Base-by-base conservation (phyloP, 164 flowering plant genomes). In the Nymphaea colorata region DNA sequence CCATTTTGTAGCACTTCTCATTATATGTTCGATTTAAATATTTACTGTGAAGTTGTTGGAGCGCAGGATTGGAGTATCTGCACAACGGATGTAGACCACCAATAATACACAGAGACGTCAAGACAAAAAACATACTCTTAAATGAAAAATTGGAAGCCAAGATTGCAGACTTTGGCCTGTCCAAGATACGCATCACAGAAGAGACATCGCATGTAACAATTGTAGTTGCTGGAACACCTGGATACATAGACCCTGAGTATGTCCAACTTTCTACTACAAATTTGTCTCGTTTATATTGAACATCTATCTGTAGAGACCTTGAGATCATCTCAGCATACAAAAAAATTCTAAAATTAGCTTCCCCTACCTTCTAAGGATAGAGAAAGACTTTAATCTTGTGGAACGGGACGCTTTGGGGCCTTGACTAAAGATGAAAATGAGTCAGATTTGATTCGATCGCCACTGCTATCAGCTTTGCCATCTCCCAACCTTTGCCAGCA, bases 91-190 rank as follows among this genome's bases (percentile, higher is more conserved):
- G 61, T 43, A 67, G 4, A 18, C 60, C 68, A 51, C 69, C 61
- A 4, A 67, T 67, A 5, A 67, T 67, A 16, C 69, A 67, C 18
- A 41, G 69, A 57, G 61, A 67, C 17, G 42, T 67, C 4, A 67
- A 67, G 43, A 67, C 61, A 18, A 8, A 61, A 6, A 67, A 67
- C 69, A 67, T 67, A 7, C 69, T 67, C 3, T 55, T 67, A 25
- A 53, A 67, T 14, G 69, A 67, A 8, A 53, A 61, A 17, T 7
- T 67, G 14, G 69, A 67, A 55, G 69, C 69, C 6, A 67, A 67
- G 57, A 7, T 67, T 2, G 41, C 69, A 55, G 69, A 67, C 42
- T 67, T 67, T 67, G 61, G 43, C 8, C 12, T 67, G 3, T 44
- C 45, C 68, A 43, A 62, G 64, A 7, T 25, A 1, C 18, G 14